Evolutionary conservation across 2,329 filamentous ascomycete genomes (phyloP), one percentile per base, ranked within the genome.

Genomic region (Thermochaetoides dissita): DNA sequence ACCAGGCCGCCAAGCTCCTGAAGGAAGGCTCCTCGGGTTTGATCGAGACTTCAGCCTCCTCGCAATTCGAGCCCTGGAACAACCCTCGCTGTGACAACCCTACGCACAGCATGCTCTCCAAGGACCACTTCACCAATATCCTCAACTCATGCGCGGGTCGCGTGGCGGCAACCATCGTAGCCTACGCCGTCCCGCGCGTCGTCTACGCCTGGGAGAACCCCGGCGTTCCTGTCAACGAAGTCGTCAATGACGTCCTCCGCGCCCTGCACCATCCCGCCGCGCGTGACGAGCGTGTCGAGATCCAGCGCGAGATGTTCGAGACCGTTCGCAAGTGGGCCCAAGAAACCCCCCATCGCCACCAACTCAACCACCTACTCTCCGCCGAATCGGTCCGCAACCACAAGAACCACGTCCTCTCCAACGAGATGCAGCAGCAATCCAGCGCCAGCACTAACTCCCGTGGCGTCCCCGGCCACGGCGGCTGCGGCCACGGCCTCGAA

Each of bases 141-240:
- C 66, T 88, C 43, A 87, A 88, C 62, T 74, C 81, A 8, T 81
- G 80, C 46, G 82, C 81, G n/a, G 82, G 84, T 6, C 70, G 77
- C 35, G 73, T 88, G 10, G 82, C 83, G 7, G 67, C 79, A 6
- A 79, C 77, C 0, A 82, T 94, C 45, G 64, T 96, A 24, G 79
- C 93, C 66, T 96, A 94, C 54, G 76, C 83, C 30, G 84, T 87
- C 1, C 89, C 89, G 69, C 83, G 89, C 31, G 66, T 96, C 38
- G 70, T 98, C 12, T 94, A 89, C 57, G 89, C 88, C 3, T 96
- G 88, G 86, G 84, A 96, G 50, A 84, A 96, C 57, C 75, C 82
- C 3, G 77, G 81, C 36, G 79, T 94, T 0, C 76, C 85, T 0
- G 81, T 91, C 4, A 75, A 93, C 33, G 83, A 93, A 60, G 81